A percentile compares a stretch with the other conserved stretches of the same genome.
Evolutionary conservation across 1,139 yeast species (phyloP).

Genomic region (Yamadazyma pseudoaaseri): DNA sequence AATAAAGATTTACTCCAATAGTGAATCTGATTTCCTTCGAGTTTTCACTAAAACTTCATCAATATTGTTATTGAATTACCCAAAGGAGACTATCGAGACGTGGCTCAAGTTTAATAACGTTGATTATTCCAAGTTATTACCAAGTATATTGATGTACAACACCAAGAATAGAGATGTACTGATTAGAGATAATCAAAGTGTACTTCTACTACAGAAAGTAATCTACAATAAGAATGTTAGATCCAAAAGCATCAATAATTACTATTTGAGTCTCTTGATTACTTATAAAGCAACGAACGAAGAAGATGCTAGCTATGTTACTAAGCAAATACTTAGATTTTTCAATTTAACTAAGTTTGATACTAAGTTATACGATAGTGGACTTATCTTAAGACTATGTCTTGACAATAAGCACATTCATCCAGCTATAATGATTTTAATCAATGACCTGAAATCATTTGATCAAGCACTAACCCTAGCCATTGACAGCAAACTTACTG

Average conservation of each 20-base stretch:
- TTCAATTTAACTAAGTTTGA: conserved; percentile 26
- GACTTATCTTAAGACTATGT: conserved; percentile 75
- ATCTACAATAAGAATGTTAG: conserved; percentile 51
- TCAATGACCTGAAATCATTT: conserved; percentile 60
- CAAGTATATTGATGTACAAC: conserved; percentile 72
- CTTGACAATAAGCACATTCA: conserved; percentile 55
- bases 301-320: conserved; percentile 23
- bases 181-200: conserved; percentile 54
- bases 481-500: conserved; percentile 57
- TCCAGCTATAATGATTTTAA: conserved; percentile 70
- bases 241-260: conserved; percentile 62
- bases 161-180: conserved; percentile 35
- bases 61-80: conserved; percentile 63
- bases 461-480: conserved; percentile 85
- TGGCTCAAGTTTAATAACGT: conserved; percentile 63
- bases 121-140: conserved; percentile 63
- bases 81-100: conserved; percentile 68
- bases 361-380: conserved; percentile 52
- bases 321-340: conserved; percentile 27
- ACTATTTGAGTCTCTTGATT: conserved; percentile 70
- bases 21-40: conserved; percentile 22
- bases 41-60: conserved; percentile 65
- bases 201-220: conserved; percentile 61
- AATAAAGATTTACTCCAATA: conserved; percentile 41
- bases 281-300: conserved; percentile 40